These are phyloP conservation scores for Penicillium fuscoglaucum DNA, from an alignment of 2,329 filamentous ascomycete genomes.

Conservation along the genomic window DNA sequence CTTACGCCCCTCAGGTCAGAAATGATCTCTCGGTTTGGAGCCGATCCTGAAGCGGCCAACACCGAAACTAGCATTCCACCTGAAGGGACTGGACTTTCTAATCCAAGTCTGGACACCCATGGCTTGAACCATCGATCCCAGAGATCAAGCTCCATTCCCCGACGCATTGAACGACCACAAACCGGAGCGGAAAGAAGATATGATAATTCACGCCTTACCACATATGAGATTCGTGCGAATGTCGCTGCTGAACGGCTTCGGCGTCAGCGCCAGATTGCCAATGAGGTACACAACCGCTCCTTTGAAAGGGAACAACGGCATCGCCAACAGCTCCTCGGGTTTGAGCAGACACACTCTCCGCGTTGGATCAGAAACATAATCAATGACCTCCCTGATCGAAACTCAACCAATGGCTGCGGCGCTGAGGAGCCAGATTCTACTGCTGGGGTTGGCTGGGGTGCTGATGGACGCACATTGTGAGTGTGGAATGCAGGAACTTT, in stretches of 20 bases:
- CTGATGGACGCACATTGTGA: slow-evolving; percentile 50
- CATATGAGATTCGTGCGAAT: slow-evolving; percentile 39
- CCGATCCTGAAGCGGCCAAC: slow-evolving; percentile 25
- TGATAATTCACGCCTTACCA: slow-evolving; percentile 31
- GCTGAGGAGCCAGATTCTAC: slow-evolving; percentile 45
- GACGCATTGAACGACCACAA: slow-evolving; percentile 33
- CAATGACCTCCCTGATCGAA: slow-evolving; percentile 38
- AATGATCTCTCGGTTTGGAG: slow-evolving; percentile 16
- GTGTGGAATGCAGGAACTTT: slow-evolving; percentile 28
- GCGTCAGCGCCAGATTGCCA: slow-evolving; percentile 38
- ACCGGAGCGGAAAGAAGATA: slow-evolving; percentile 27
- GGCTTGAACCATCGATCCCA: slow-evolving; percentile 29
- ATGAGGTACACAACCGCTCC: slow-evolving; percentile 36
- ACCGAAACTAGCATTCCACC: slow-evolving; percentile 23
- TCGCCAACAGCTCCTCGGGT: slow-evolving; percentile 35
- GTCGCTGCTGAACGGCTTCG: slow-evolving; percentile 43
- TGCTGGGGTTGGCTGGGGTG: slow-evolving; percentile 50
- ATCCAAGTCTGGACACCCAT: slow-evolving; percentile 25
- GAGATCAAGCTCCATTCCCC: slow-evolving; percentile 39
- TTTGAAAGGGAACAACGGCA: slow-evolving; percentile 36
- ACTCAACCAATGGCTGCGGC: slow-evolving; percentile 30
- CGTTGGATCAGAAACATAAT: slow-evolving; percentile 41
- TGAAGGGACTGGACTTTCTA: slow-evolving; percentile 20
- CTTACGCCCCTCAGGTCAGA: slow-evolving; percentile 34
- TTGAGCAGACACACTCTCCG: slow-evolving; percentile 39